Base-by-base conservation (phyloP, 1,139 yeast genomes). In the Pichia sp. region DNA sequence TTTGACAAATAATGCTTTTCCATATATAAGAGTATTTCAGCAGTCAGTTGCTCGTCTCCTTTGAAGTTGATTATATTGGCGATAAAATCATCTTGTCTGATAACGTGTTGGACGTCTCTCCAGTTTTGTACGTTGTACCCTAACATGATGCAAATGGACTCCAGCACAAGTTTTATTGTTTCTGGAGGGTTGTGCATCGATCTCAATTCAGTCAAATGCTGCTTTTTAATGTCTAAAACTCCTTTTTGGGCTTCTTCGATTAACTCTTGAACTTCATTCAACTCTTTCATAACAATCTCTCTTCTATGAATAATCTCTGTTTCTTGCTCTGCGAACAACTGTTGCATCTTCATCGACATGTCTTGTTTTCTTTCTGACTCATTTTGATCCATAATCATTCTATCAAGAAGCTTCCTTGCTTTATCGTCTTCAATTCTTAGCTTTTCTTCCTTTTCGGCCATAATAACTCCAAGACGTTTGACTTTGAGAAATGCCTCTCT, bases 171-270 rank as follows among this genome's bases (percentile, higher is more conserved):
- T 64, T 89, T 90, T 3, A 93, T 95, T 0, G 95, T 86, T 10
- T 83, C 85, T 0, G 99, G 99, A 0, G 99, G 99, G 59, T 90
- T 89, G 4, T 81, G 71, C 95, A 93, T 87, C 41, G 97, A 86
- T 64, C 97, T 75, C 43, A 93, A 74, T 69, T 93, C 99, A 0
- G 95, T 88, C 48, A 93, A 75, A 64, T 93, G 97, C 60, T 89
- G 96, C 67, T 92, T 93, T 69, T 91, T 91, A 61, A 93, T 93
- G 64, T 89, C 87, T 62, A 88, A 87, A 16, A 93, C 98, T 30
- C 96, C 95, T 58, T 80, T 73, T 64, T 86, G 89, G 0, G 98
- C 98, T 61, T 87, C 95, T 2, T 80, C 60, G 6, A 92, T 86
- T 1, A 95, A 87, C 0, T 97, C 97, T 63, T 90, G 96, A 0